Conservation (phyloP, 257 asterid genomes). For the Primulina huaijiensis region DNA sequence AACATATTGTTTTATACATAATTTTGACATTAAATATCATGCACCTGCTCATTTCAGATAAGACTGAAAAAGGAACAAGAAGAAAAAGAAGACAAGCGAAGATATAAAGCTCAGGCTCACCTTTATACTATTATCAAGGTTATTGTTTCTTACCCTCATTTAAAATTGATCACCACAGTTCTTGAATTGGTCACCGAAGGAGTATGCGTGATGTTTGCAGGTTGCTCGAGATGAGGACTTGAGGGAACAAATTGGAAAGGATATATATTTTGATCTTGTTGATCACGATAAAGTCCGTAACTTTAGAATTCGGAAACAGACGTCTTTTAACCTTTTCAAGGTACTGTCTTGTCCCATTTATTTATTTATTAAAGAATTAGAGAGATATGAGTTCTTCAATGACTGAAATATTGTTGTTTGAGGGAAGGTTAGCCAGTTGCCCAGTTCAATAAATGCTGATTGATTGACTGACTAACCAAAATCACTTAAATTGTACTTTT, state of each 20-base stretch:
- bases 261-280: conserved; percentile 85
- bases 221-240: conserved; percentile 97
- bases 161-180: conserved; percentile 11
- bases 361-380: conserved; percentile 17
- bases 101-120: conserved; percentile 92
- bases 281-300: conserved; percentile 93
- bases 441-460: conserved; percentile 10
- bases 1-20: conserved; percentile 7
- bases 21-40: conserved; percentile 22
- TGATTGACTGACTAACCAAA: conserved; percentile 4
- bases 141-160: conserved; percentile 14
- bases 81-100: conserved; percentile 93
- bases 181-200: conserved; percentile 25
- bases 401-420: conserved; percentile 3
- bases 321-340: conserved; percentile 81
- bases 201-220: conserved; percentile 37
- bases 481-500: background rate
- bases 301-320: conserved; percentile 90
- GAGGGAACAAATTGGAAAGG: conserved; percentile 89
- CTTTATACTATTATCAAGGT: conserved; percentile 96
- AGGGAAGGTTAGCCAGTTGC: background rate
- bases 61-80: conserved; percentile 97
- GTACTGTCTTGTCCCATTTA: conserved; percentile 35
- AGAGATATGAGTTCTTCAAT: conserved; percentile 2
- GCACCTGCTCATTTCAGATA: conserved; percentile 48